Evolutionary conservation across 768 basidiomycete species (phyloP), one percentile per base, ranked within the genome.

Genomic region (Cystobasidium onofrii): DNA sequence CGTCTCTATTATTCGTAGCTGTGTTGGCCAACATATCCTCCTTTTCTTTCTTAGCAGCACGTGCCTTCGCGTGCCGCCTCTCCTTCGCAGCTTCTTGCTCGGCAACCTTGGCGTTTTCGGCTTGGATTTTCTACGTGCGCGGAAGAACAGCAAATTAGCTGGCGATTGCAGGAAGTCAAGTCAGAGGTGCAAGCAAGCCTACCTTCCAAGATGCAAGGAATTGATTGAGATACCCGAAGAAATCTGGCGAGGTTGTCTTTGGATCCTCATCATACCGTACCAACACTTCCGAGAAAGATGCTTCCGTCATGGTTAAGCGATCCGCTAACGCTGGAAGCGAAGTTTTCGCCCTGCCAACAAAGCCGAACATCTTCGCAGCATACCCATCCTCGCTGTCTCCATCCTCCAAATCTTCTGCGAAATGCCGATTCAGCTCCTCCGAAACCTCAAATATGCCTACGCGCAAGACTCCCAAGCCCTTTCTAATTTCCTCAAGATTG

Each of bases 161-260:
- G 9, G 74, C 23, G 46, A 17, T n/a, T 4, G n/a, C 23, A 50
- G 23, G 23, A 10, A 29, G 3, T 23, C 50, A 31, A 10, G 27
- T 23, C 17, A 54, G 15, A 25, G 46, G 34, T 34, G 36, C 9
- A 46, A 50, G 17, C 15, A 12, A 15, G 54, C 81, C 72, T 62
- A 81, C 82, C 73, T 79, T 80, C 82, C 94, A 99, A 1, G 93
- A 95, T 0, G 89, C 94, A 31, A 94, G 86, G 78, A 99, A 99
- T 1, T 91, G 96, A 83, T 96, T 93, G 86, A 98, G 97, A 77
- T 95, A 88, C 15, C 88, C 92, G 82, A 92, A 99, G 83, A 98
- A 99, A 78, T 97, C 95, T n/a, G 60, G 71, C 23, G 78, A 74
- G 10, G 44, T 33, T 29, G 46, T 67, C 31, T 29, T 50, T 20